Evolutionary conservation across 371 early-diverging fungal genomes (phyloP).

Genomic region (Apophysomyces trapeziformis): DNA sequence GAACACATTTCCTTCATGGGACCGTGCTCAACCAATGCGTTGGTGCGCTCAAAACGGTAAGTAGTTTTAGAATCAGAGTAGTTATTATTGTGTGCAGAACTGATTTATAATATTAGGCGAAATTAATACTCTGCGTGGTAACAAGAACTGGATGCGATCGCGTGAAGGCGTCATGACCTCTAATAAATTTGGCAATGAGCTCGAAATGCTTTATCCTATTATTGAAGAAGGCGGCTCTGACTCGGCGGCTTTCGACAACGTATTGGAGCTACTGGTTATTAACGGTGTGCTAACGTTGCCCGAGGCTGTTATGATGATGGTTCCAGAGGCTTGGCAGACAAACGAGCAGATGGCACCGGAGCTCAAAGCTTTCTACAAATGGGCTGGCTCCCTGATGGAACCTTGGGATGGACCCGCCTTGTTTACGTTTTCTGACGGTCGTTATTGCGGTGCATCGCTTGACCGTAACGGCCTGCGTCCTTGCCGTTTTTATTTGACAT

Average conservation of each 20-base stretch:
- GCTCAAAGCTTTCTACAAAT: slow-evolving; percentile 92
- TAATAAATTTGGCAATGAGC: slow-evolving; percentile 75
- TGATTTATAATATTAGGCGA: slow-evolving; percentile 67
- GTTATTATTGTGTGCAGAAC: not conserved
- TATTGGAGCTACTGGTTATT: slow-evolving; percentile 90
- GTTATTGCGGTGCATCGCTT: slow-evolving; percentile 93
- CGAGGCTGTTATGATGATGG: slow-evolving; percentile 97
- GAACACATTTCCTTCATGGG: slow-evolving; percentile 98
- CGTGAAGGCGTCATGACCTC: slow-evolving; percentile 93
- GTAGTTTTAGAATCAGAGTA: slow-evolving; percentile 14
- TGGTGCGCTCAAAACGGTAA: slow-evolving; percentile 97
- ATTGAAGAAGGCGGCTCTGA: slow-evolving; percentile 97
- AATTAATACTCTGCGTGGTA: slow-evolving; percentile 97
- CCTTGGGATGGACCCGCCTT: slow-evolving; percentile 98
- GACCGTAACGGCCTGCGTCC: slow-evolving; percentile 98
- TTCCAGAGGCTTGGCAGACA: slow-evolving; percentile 98
- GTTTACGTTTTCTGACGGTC: slow-evolving; percentile 95
- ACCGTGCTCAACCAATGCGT: slow-evolving; percentile 97
- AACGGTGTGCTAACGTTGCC: slow-evolving; percentile 90
- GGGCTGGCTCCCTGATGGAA: slow-evolving; percentile 97
- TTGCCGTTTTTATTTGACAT: slow-evolving; percentile 93
- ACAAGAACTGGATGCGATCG: slow-evolving; percentile 99
- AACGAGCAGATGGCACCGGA: slow-evolving; percentile 83
- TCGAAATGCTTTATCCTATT: slow-evolving; percentile 89
- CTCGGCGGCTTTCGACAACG: slow-evolving; percentile 96